These are phyloP conservation scores for Kodamaea derodonti DNA, from an alignment of 1,139 yeast species.

Conservation along the genomic window DNA sequence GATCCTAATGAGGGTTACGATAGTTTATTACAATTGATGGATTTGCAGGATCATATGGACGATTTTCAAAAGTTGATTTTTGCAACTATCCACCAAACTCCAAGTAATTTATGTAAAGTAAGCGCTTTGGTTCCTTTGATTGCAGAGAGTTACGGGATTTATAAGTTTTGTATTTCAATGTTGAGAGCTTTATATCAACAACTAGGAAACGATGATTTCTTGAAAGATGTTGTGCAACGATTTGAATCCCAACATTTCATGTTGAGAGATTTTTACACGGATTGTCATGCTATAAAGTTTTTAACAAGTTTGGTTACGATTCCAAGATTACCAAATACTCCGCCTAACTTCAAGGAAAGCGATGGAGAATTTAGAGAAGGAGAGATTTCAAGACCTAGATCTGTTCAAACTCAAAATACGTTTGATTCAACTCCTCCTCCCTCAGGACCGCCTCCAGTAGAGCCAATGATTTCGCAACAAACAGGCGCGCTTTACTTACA, in stretches of 20 bases:
- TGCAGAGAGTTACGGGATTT: conserved; percentile 91
- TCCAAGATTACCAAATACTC: conserved; percentile 67
- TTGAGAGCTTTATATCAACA: conserved; percentile 80
- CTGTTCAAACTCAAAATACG: conserved; percentile 21
- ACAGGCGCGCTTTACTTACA: conserved; percentile 38
- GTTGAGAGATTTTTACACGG: conserved; percentile 82
- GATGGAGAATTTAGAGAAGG: no score
- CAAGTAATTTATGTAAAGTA: conserved; percentile 74
- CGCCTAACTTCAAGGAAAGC: conserved; percentile 58
- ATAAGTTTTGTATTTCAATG: conserved; percentile 87
- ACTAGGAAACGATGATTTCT: conserved; percentile 73
- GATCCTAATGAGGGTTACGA: conserved; percentile 97
- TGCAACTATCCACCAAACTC: conserved; percentile 64
- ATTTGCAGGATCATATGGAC: conserved; percentile 79
- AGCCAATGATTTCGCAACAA: conserved; percentile 43
- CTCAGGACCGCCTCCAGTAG: conserved; percentile 45
- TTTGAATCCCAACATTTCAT: conserved; percentile 78
- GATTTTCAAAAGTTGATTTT: conserved; percentile 76
- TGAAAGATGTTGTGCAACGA: conserved; percentile 69
- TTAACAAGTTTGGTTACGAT: conserved; percentile 80
- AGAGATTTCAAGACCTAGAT: conserved; percentile 40
- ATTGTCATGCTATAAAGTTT: conserved; percentile 81
- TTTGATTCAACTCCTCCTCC: conserved; percentile 24
- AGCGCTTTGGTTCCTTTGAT: conserved; percentile 88
- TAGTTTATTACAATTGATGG: conserved; percentile 80